Evolutionary conservation across 371 early-diverging fungal species (phyloP), one percentile per base, ranked within the genome.

Genomic region (Rhizomucor pusillus): DNA sequence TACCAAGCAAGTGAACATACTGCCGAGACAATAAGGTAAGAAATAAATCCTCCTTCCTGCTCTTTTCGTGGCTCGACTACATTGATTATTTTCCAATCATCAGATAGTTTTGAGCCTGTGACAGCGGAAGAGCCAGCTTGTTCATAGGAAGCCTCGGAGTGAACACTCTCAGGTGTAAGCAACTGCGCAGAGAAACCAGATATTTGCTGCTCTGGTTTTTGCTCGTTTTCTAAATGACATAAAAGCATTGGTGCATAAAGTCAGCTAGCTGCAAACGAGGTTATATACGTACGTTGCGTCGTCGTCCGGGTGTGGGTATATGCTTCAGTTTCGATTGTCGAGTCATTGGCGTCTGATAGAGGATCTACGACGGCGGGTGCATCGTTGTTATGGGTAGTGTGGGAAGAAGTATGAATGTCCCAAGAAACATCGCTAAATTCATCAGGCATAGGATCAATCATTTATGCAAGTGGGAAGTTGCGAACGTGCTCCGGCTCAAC

Each of bases 41-140:
- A 87, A 23, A 95, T 86, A 65, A 80, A 92, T n/a, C 90, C 86
- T 37, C 84, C 81, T 50, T 95, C 96, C 19, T 84, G 88, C 66
- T 94, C 93, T 71, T 93, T 95, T 52, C 89, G 82, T 20, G 94
- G 89, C 43, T 92, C 90, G 7, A 67, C 71, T 10, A 90, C 87
- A 1, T 73, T 63, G 33, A 91, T 59, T 7, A 5, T 23, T 47
- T 48, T 57, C 49, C 52, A 44, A 14, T 52, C 49, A 7, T 34
- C 18, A 7, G 36, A 3, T 48, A 16, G 5, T 9, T 16, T 46
- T 23, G 29, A 41, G 14, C 19, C 12, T 12, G 41, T 5, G 19
- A 19, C 3, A 11, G 44, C 24, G 45, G 39, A 33, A 29, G 29
- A 7, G 7, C 7, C 29, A 7, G 3, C 9, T 23, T 19, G 34